Conservation (phyloP, 257 asterid genomes). For the Nicotiana paniculata region DNA sequence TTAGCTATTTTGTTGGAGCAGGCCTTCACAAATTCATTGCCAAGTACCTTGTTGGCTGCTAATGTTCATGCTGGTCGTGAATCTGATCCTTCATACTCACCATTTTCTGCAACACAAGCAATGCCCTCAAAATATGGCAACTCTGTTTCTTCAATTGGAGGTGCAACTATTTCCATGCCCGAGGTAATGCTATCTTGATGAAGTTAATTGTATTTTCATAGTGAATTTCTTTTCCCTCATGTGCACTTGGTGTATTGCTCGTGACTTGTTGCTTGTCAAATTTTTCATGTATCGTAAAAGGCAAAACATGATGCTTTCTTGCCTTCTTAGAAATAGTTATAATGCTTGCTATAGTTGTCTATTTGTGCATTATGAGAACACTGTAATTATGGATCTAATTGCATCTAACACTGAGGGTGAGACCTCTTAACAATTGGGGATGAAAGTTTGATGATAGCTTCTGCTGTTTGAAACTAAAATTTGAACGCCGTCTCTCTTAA, state of each 20-base stretch:
- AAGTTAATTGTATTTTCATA: background rate
- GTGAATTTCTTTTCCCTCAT: background rate
- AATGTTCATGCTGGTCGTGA: slow-evolving; percentile 59
- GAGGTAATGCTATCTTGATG: slow-evolving; percentile 41
- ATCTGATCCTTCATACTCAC: slow-evolving; percentile 59
- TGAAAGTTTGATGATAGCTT: background rate
- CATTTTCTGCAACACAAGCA: slow-evolving; percentile 47
- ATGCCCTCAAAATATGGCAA: slow-evolving; percentile 52
- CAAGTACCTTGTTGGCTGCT: slow-evolving; percentile 48
- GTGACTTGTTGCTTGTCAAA: background rate
- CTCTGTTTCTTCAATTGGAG: slow-evolving; percentile 46
- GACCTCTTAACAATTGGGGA: background rate
- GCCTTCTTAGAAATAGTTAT: background rate
- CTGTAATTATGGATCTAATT: background rate
- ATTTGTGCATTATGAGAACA: background rate
- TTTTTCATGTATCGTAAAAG: background rate
- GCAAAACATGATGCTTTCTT: background rate
- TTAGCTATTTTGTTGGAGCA: slow-evolving; percentile 27
- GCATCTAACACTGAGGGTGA: background rate
- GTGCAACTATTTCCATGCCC: slow-evolving; percentile 53
- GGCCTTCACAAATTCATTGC: slow-evolving; percentile 48
- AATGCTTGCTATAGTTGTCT: background rate
- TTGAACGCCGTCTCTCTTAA: background rate
- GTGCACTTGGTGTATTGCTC: background rate
- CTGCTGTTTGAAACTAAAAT: background rate